Evolutionary conservation across 495 filamentous ascomycete genomes (phyloP), one percentile per base, ranked within the genome.

Genomic region (Margaritispora aquatica): DNA sequence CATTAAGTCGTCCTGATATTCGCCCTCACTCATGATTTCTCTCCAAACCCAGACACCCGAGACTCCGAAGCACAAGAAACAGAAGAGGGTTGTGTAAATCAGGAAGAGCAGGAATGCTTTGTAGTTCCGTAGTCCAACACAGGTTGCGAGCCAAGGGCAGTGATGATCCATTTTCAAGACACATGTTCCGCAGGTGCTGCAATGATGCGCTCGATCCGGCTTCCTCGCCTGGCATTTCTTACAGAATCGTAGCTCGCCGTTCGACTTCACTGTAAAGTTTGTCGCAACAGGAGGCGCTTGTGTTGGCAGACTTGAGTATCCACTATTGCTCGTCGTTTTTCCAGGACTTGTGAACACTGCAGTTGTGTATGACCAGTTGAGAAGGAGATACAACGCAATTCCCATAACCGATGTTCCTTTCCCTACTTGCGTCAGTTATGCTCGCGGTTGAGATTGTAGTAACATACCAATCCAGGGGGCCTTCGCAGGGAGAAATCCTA

Each of bases 141-240:
- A 98, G 2, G 90, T 97, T 20, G 95, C 94, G 50, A 97, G 80
- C 94, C 94, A 98, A 5, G 94, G 94, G 66, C 94, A 98, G 74
- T 98, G 94, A 71, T 98, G 94, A 71, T 98, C 94, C 94, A 98
- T 98, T 74, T 97, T 97, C 68, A 97, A 77, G 11, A 98, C 93
- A 70, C 94, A 98, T 61, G 87, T 85, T 57, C 85, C 83, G 72
- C 94, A 98, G 15, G 90, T 89, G 13, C 88, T 93, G 78, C 94
- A 98, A 77, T 98, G 94, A 69, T 98, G 94, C 31, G 95, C 84
- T 26, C 94, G 92, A 73, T 97, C 95, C 44, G 94, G 94, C 74
- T 98, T 98, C 53, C 84, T 83, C 27, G 84, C 84, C 73, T 93
- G 86, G 73, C 94, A 98, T 74, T 98, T 98, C 76, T 97, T 97